Base-by-base conservation (phyloP, 2,329 filamentous ascomycete species). In the Phoma sp. region DNA sequence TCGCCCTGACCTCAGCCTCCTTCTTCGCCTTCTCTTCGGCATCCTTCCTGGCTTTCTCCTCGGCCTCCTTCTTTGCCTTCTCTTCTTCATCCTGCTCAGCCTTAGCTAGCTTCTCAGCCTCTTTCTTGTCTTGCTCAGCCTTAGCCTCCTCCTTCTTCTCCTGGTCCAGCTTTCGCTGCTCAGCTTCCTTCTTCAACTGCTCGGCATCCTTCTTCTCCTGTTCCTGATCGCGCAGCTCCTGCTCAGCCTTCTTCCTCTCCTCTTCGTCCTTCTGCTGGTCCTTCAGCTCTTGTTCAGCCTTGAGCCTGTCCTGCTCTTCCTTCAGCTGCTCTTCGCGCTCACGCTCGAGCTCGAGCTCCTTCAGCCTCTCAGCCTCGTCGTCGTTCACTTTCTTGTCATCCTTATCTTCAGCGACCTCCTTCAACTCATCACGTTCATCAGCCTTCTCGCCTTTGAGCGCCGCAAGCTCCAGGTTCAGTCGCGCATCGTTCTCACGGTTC, bases 241-340 rank as follows among this genome's bases (percentile, higher is more conserved):
- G 2, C 29, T 30, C 29, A 30, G 29, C 29, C 29, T 30, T 30
- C 29, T 30, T 7, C 29, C 11, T 11, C 29, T 50, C 7, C 25
- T 42, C 24, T 4, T 42, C n/a, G 22, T 22, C 23, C 36, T 47
- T 29, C 41, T 50, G 22, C 9, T 36, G 24, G 22, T 48, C 32
- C 22, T 23, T 53, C 30, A n/a, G 22, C 7, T 46, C 36, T 23
- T 57, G 47, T n/a, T 50, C 50, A 7, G 44, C 45, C 18, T 57
- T 47, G 23, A 38, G 25, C n/a, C 54, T 22, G 29, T 57, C 27
- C 45, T 52, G 55, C 33, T 57, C 47, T 23, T n/a, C 39, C 4
- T 50, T 25, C 13, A 38, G 14, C 10, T 40, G 29, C 25, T 47
- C 9, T 8, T 35, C 35, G 6, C 40, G 13, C 22, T 53, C 32